Evolutionary conservation across 164 flowering plant species (phyloP).

Genomic region (Chloranthus sessilifolius): DNA sequence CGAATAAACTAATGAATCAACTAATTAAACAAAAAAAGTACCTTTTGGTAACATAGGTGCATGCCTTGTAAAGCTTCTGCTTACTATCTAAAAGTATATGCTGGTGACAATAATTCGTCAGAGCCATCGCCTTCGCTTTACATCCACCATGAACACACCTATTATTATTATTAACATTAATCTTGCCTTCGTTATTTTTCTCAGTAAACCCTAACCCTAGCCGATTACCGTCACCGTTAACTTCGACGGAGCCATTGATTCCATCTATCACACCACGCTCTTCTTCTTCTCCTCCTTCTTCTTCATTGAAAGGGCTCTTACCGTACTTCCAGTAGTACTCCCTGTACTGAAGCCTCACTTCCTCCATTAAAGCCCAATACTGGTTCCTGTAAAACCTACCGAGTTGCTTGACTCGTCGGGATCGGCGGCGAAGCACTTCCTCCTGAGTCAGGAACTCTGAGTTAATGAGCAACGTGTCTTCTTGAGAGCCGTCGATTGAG

Average conservation of each 20-base stretch:
- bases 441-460: conserved; percentile 38
- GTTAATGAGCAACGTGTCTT: conserved; percentile 26
- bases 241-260: conserved; percentile 2
- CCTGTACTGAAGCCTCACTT: conserved; percentile 43
- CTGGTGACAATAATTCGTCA: conserved; percentile 62
- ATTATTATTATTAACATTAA: conserved; percentile 1
- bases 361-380: conserved; percentile 78
- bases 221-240: not conserved
- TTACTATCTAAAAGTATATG: conserved; percentile 64
- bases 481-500: conserved; percentile 23
- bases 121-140: conserved; percentile 77
- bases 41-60: conserved; percentile 61
- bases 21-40: conserved; percentile 10
- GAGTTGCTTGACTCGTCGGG: conserved; percentile 35
- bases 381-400: conserved; percentile 33
- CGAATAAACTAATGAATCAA: too few relatives aligned
- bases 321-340: conserved; percentile 73
- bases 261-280: conserved; percentile 15
- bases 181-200: conserved; percentile 9
- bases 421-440: conserved; percentile 55
- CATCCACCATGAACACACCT: conserved; percentile 53
- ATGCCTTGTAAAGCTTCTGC: conserved; percentile 76
- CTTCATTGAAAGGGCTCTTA: conserved; percentile 50
- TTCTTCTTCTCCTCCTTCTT: conserved; percentile 18
- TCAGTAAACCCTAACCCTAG: conserved; percentile 10